A percentile compares a stretch with the other conserved stretches of the same genome.
Evolutionary conservation across 352 stramenopile species (phyloP).

Genomic region (Blastocystis sp.): DNA sequence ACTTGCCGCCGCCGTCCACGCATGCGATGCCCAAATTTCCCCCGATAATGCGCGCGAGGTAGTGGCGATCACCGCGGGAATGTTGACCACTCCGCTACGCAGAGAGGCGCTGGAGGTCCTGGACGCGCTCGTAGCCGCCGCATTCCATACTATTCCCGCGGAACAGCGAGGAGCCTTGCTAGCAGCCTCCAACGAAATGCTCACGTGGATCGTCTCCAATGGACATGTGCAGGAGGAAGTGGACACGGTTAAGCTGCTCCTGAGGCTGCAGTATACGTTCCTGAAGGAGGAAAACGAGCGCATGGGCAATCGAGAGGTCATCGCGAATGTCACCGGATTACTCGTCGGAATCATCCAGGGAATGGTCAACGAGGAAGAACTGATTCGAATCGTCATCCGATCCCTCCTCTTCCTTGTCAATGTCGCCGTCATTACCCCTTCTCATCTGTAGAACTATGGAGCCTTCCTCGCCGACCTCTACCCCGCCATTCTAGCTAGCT

Average conservation of each 20-base stretch:
- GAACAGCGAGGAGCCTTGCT: background rate
- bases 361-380: slow-evolving; percentile 23
- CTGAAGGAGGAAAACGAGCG: slow-evolving; percentile 7
- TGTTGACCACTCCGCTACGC: background rate
- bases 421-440: background rate
- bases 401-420: background rate
- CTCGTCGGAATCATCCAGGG: background rate
- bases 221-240: background rate
- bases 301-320: background rate
- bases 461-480: background rate
- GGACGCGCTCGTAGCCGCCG: background rate
- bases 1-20: too few species aligned
- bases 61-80: too few species aligned
- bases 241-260: background rate
- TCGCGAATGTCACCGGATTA: background rate
- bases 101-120: background rate
- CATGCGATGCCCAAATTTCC: too few species aligned
- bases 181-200: background rate
- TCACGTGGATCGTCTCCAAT: background rate
- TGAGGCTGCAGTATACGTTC: slow-evolving; percentile 26
- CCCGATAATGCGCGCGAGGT: too few species aligned
- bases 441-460: background rate
- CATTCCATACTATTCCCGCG: background rate
- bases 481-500: background rate
- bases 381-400: slow-evolving; percentile 17